Conservation (phyloP, 352 stramenopile species). For the Globisporangium middletonii region DNA sequence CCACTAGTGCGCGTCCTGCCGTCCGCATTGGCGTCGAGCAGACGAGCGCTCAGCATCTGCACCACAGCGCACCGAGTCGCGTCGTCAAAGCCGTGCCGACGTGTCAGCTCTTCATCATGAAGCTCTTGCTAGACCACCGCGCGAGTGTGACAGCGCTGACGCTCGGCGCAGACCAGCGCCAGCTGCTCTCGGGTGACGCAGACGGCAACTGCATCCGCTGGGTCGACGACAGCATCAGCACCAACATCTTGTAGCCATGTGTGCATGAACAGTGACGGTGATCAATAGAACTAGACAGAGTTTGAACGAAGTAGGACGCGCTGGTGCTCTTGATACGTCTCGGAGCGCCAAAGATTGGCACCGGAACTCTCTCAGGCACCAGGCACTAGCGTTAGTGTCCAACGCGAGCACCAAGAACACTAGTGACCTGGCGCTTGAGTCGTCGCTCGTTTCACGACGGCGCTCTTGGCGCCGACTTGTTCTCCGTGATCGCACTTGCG, state of each 20-base stretch:
- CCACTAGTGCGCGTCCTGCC: background rate
- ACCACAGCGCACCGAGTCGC: background rate
- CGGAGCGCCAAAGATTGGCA: no score
- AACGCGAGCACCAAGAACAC: no score
- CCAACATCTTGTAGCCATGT: conserved; percentile 45
- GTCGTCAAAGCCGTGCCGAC: conserved; percentile 44
- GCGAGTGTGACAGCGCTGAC: conserved; percentile 49
- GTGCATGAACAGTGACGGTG: no score
- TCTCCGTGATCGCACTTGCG: no score
- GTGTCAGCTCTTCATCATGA: conserved; percentile 70
- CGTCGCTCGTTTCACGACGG: no score
- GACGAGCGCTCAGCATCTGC: background rate
- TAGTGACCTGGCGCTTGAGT: no score
- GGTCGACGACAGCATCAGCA: conserved; percentile 71
- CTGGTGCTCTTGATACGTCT: no score
- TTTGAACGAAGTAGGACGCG: no score
- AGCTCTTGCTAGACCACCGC: conserved; percentile 69
- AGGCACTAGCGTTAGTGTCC: no score
- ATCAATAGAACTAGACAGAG: no score
- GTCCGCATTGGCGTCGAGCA: conserved; percentile 13
- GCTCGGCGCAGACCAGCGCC: conserved; percentile 50
- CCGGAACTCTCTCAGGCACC: no score
- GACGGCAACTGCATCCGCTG: conserved; percentile 76
- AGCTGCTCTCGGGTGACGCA: conserved; percentile 58
- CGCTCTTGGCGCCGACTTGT: no score